These are phyloP conservation scores for Penicillium subrubescens DNA, from an alignment of 495 filamentous ascomycete genomes.

Conservation along the genomic window DNA sequence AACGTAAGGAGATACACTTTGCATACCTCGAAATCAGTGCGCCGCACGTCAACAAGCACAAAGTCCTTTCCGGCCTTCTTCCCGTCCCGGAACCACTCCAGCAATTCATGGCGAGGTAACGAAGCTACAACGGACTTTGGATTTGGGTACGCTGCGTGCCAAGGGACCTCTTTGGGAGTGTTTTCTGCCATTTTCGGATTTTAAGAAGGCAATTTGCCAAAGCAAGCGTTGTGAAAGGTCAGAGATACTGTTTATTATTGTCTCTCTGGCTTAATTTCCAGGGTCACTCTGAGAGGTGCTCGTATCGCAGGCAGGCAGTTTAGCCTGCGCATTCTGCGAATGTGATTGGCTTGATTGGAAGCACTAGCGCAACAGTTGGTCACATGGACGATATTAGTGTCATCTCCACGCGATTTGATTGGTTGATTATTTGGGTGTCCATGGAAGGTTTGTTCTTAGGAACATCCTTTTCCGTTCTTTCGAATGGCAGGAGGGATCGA, in stretches of 20 bases:
- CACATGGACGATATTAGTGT: conserved; percentile 6
- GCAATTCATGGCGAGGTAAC: conserved; percentile 40
- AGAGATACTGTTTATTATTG: not conserved
- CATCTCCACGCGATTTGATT: not conserved
- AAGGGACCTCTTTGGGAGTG: conserved; percentile 17
- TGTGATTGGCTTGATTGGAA: not conserved
- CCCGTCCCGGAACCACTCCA: conserved; percentile 42
- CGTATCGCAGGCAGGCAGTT: not conserved
- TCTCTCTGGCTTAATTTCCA: not conserved
- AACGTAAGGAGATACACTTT: not conserved
- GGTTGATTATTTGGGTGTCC: not conserved
- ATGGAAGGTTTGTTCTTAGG: not conserved
- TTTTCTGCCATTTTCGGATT: not conserved
- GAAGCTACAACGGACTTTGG: conserved; percentile 32
- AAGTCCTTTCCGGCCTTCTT: conserved; percentile 52
- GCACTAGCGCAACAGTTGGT: not conserved
- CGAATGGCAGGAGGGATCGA: not conserved
- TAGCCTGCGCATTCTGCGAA: not conserved
- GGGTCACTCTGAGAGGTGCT: not conserved
- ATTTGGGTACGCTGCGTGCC: conserved; percentile 49
- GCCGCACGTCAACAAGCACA: conserved; percentile 63
- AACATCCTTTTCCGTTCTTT: not conserved
- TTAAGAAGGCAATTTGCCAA: not conserved
- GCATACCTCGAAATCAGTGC: conserved; percentile 62
- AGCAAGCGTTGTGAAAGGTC: not conserved